Percentiles rank a stretch among this genome's conserved stretches.
These are phyloP conservation scores for Lachnellula cervina DNA, from an alignment of 2,329 filamentous ascomycete species.

Conservation along the genomic window DNA sequence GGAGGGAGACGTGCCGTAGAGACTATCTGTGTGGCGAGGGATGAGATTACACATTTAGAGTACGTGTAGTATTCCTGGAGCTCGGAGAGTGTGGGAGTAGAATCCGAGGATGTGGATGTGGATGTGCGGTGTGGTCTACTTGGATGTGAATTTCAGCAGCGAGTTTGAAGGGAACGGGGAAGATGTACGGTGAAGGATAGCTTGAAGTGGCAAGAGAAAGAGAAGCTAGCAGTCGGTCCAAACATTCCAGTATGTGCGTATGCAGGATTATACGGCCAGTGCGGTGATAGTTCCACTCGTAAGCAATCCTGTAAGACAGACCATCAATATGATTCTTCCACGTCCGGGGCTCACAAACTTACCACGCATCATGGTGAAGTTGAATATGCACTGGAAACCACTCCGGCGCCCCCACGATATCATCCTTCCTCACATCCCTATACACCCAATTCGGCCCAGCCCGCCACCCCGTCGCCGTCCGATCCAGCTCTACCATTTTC, in stretches of 20 bases:
- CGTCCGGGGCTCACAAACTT: too few relatives aligned
- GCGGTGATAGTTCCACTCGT: constrained; percentile 40
- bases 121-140: not conserved
- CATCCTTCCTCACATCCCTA: not conserved
- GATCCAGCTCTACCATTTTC: not conserved
- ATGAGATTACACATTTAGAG: too few relatives aligned
- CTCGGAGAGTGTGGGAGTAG: not conserved
- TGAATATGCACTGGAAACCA: not conserved
- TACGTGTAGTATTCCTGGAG: not conserved
- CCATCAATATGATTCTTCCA: not conserved
- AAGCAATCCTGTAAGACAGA: constrained; percentile 31
- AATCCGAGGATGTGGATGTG: not conserved
- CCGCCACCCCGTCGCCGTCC: not conserved
- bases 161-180: too few relatives aligned
- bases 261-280: constrained; percentile 36
- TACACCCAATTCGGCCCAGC: not conserved
- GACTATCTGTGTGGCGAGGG: too few relatives aligned
- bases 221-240: not conserved
- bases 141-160: too few relatives aligned
- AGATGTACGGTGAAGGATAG: too few relatives aligned
- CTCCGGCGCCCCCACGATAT: not conserved
- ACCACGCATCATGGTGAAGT: not conserved
- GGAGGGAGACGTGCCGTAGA: too few relatives aligned
- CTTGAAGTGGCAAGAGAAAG: not conserved
- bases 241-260: constrained; percentile 33